A percentile compares a stretch with the other conserved stretches of the same genome.
phyloP scores from a whole-genome alignment of 129 eudicot species.

The Flaveria trinervia region DNA sequence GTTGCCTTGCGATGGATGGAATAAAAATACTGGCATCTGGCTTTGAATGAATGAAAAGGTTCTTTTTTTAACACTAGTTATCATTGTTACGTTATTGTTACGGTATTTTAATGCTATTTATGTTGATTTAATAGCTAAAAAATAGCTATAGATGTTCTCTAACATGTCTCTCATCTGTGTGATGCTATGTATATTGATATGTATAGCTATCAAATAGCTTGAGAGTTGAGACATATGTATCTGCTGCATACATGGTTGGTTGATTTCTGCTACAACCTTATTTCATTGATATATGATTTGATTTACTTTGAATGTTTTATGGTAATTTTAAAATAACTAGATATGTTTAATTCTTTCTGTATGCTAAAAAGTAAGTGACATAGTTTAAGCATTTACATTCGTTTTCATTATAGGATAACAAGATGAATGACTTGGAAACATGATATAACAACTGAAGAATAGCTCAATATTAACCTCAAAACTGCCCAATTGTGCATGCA shows the following conservation, averaged over 20 bases:
- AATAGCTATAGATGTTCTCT: background rate
- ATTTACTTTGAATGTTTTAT: background rate
- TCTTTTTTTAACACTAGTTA: slow-evolving; percentile 25
- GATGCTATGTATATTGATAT: background rate
- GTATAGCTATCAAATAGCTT: slow-evolving; percentile 9
- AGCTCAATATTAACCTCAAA: slow-evolving; percentile 5
- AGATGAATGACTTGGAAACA: background rate
- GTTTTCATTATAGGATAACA: background rate
- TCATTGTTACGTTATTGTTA: background rate
- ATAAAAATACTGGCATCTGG: slow-evolving; percentile 87
- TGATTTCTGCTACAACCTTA: background rate
- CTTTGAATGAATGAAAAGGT: slow-evolving; percentile 85
- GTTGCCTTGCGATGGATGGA: slow-evolving; percentile 98
- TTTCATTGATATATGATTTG: background rate
- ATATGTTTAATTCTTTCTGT: background rate
- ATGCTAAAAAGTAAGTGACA: background rate
- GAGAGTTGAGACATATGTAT: background rate
- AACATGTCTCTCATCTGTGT: background rate
- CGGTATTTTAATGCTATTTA: background rate
- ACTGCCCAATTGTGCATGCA: background rate
- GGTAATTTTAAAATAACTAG: background rate
- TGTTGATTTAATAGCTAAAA: background rate
- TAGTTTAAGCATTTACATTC: too few species aligned
- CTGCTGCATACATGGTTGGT: background rate
- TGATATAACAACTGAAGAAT: slow-evolving; percentile 10